These are phyloP conservation scores for Chaetomium cochliodes DNA, from an alignment of 495 filamentous ascomycete genomes.

Conservation along the genomic window DNA sequence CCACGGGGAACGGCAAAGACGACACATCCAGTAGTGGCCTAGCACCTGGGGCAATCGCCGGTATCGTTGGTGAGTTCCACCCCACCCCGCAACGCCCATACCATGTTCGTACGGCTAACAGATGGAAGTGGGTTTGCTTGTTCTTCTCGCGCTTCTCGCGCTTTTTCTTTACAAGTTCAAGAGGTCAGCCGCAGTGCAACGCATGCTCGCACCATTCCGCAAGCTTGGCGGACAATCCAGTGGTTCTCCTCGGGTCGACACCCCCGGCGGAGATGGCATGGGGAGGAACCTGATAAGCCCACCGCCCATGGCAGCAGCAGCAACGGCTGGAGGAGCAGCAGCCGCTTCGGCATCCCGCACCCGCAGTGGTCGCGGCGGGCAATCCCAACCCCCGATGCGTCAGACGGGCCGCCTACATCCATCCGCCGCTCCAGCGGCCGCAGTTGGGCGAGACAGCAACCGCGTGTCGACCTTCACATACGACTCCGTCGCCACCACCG, in stretches of 20 bases:
- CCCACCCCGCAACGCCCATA: too few species aligned
- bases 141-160: conserved; percentile 17
- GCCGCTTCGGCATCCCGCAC: not conserved
- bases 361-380: not conserved
- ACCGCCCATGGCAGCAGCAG: not conserved
- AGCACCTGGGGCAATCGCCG: conserved; percentile 19
- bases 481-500: conserved; percentile 10
- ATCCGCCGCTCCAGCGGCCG: not conserved
- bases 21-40: conserved; percentile 2
- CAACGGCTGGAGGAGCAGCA: not conserved
- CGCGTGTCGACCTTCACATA: conserved; percentile 14
- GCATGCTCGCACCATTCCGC: conserved; percentile 13
- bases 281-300: conserved; percentile 14
- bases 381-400: conserved; percentile 15
- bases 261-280: conserved; percentile 14
- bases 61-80: conserved; percentile 19
- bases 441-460: conserved; percentile 3
- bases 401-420: conserved; percentile 2
- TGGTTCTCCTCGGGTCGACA: conserved; percentile 1
- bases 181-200: conserved; percentile 15
- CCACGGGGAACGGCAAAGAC: not conserved
- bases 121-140: conserved; percentile 16
- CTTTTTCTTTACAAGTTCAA: conserved; percentile 21
- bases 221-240: not conserved
- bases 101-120: not conserved